phyloP scores from a whole-genome alignment of 345 rosid genomes.

The Eucalyptus erythrocorys region DNA sequence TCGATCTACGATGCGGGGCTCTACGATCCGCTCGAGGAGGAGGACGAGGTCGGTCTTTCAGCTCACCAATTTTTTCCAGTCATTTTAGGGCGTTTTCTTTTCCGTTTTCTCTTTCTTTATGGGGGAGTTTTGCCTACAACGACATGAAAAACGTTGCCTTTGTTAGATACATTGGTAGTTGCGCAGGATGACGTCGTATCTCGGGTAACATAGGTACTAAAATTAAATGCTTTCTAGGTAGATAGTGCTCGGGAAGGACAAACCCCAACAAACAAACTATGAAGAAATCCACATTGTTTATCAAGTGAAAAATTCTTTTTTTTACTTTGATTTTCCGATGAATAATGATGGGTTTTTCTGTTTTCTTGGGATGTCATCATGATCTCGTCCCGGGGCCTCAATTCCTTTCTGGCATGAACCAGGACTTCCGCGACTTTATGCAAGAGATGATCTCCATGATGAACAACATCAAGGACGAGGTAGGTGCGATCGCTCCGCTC shows the following conservation, averaged over 20 bases:
- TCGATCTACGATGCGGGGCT: conserved; percentile 78
- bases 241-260: background rate
- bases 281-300: background rate
- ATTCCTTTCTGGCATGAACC: background rate
- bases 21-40: conserved; percentile 63
- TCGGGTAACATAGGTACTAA: background rate
- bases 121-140: background rate
- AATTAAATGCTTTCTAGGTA: background rate
- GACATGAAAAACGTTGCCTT: background rate
- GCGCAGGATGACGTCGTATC: background rate
- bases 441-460: conserved; percentile 92
- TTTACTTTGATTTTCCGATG: background rate
- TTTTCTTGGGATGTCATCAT: background rate
- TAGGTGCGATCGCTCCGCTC: background rate
- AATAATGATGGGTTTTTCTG: background rate
- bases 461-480: conserved; percentile 77
- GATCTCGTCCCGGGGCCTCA: background rate
- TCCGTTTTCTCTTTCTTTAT: fast-evolving
- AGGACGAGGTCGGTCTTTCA: conserved; percentile 48
- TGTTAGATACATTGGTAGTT: background rate
- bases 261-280: background rate
- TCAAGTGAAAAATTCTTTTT: background rate
- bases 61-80: background rate
- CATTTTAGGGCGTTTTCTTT: background rate
- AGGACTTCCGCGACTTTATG: conserved; percentile 85